Evolutionary conservation across 805 yeast genomes (phyloP).

Genomic region (Candida boleticola): DNA sequence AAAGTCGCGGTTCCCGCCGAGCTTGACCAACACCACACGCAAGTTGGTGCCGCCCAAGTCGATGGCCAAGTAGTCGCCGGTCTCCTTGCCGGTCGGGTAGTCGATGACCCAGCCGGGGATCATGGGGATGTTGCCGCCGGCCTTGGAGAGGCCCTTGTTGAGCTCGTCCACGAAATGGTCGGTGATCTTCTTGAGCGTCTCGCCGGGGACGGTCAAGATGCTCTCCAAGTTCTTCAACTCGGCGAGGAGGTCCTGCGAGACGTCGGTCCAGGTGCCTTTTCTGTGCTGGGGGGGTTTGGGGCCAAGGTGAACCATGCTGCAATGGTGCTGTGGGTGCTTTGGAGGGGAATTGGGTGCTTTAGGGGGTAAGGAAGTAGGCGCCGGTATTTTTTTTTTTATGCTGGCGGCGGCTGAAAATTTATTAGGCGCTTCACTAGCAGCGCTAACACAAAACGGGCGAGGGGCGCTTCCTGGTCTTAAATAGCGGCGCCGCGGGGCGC

Average conservation of each 20-base stretch:
- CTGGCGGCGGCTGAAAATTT: no score
- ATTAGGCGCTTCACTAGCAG: no score
- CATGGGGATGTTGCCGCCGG: slow-evolving; percentile 92
- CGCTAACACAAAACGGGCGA: no score
- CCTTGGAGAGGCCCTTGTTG: slow-evolving; percentile 70
- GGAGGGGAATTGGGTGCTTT: no score
- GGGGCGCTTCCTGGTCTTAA: no score
- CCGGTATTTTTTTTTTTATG: no score
- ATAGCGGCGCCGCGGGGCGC: no score
- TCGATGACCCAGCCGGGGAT: slow-evolving; percentile 96
- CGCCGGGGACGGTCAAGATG: slow-evolving; percentile 60
- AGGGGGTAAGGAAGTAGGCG: no score
- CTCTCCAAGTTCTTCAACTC: slow-evolving; percentile 59
- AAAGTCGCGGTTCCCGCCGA: slow-evolving; percentile 81
- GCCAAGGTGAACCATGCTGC: slow-evolving; percentile 76
- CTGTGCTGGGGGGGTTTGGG: slow-evolving; percentile 81
- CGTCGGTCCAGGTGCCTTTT: slow-evolving; percentile 59
- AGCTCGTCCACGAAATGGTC: slow-evolving; percentile 77
- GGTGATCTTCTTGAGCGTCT: slow-evolving; percentile 62
- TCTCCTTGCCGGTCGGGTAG: slow-evolving; percentile 88
- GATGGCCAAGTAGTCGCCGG: slow-evolving; percentile 86
- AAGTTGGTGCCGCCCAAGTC: slow-evolving; percentile 98
- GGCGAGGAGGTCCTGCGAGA: slow-evolving; percentile 59
- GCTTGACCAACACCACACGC: slow-evolving; percentile 83
- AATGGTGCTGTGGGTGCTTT: no score